Conservation (phyloP, 1,284 basidiomycete species). For the Microbotryum silenes-acaulis region DNA sequence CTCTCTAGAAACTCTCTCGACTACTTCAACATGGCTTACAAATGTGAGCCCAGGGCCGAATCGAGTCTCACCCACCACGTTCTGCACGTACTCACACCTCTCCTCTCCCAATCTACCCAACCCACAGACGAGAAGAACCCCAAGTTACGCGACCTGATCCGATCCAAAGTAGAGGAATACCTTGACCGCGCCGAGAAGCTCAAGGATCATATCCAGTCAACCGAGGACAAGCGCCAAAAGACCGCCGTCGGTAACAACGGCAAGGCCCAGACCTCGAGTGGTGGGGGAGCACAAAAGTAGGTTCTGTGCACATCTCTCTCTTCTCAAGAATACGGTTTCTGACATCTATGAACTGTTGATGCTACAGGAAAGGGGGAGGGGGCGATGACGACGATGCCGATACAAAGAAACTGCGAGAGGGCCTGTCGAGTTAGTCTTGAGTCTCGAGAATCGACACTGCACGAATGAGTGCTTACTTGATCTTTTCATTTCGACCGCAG, state of each 20-base stretch:
- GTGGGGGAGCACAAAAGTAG: conserved; percentile 52
- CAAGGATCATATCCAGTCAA: conserved; percentile 65
- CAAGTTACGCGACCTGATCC: conserved; percentile 79
- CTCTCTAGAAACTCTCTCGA: conserved; percentile 85
- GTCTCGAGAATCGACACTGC: background rate
- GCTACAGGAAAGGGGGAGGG: conserved; percentile 41
- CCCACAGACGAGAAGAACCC: conserved; percentile 87
- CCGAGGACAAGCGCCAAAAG: conserved; percentile 56
- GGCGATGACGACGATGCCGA: conserved; percentile 77
- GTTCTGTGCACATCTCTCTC: conserved; percentile 1
- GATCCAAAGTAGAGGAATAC: conserved; percentile 85
- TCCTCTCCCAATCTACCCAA: background rate
- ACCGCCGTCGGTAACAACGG: conserved; percentile 71
- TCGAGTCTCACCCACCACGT: conserved; percentile 3
- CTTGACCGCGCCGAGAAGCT: conserved; percentile 84
- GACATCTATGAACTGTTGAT: background rate
- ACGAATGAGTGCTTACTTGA: background rate
- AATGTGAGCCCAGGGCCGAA: conserved; percentile 49
- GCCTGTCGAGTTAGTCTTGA: conserved; percentile 54
- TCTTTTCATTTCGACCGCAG: conserved; percentile 29
- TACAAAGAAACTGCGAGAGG: conserved; percentile 86
- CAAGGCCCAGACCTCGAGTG: conserved; percentile 52
- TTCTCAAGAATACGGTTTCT: conserved; percentile 8
- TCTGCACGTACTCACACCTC: background rate
- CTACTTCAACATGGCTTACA: conserved; percentile 91